Evolutionary conservation across 2,329 filamentous ascomycete genomes (phyloP).

Genomic region (Macrophomina pseudophaseolina): DNA sequence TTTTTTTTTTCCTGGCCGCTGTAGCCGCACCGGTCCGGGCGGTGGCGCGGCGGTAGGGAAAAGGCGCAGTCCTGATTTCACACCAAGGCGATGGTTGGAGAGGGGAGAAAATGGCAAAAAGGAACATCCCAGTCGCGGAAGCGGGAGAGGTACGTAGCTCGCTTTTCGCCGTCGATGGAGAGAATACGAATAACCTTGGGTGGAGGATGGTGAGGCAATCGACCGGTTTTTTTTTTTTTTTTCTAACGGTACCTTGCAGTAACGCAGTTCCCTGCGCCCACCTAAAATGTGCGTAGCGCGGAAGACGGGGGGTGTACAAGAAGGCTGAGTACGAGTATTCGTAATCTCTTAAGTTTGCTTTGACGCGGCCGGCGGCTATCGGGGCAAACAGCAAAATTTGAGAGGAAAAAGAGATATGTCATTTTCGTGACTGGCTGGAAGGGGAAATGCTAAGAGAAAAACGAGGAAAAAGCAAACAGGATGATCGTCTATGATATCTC

Average conservation of each 20-base stretch:
- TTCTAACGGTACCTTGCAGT: neutral
- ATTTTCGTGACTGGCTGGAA: neutral
- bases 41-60: too few relatives aligned
- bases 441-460: neutral
- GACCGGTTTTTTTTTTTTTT: too few relatives aligned
- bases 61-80: too few relatives aligned
- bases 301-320: too few relatives aligned
- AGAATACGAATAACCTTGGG: neutral
- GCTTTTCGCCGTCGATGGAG: neutral
- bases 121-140: slow-evolving; percentile 5
- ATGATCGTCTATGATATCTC: too few relatives aligned
- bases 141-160: neutral
- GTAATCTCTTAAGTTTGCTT: neutral
- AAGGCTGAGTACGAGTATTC: neutral
- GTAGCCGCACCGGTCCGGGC: neutral
- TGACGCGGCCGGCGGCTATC: neutral
- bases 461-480: neutral
- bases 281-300: neutral
- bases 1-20: neutral
- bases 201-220: too few relatives aligned
- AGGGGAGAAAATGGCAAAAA: neutral
- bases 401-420: neutral
- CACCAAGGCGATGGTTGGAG: too few relatives aligned
- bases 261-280: neutral
- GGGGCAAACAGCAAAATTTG: neutral